These are phyloP conservation scores for Phaeodactylum tricornutum DNA, from an alignment of 108 stramenopile species.

Conservation along the genomic window DNA sequence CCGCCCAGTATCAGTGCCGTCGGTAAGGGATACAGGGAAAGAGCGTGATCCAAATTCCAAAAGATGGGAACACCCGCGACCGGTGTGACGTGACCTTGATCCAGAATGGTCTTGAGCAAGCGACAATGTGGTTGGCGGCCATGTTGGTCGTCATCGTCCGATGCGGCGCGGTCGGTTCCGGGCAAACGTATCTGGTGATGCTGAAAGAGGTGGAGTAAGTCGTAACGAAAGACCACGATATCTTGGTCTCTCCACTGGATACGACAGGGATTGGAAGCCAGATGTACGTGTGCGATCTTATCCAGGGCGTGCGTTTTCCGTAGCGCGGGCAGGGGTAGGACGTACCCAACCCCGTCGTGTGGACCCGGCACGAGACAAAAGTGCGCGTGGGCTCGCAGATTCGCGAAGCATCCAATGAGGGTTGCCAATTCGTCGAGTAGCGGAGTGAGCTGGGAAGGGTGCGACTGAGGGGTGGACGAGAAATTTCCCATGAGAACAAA, in stretches of 20 bases:
- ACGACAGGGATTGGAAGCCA: constrained; percentile 83
- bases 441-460: background rate
- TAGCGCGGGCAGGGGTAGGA: constrained; percentile 61
- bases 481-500: constrained; percentile 96
- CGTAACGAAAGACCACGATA: constrained; percentile 84
- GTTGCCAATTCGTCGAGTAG: constrained; percentile 37
- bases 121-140: background rate
- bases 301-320: constrained; percentile 36
- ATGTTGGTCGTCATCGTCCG: constrained; percentile 23
- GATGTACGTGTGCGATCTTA: constrained; percentile 17
- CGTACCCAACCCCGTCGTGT: constrained; percentile 54
- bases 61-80: constrained; percentile 57
- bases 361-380: constrained; percentile 91
- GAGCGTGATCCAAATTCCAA: constrained; percentile 87
- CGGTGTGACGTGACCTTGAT: constrained; percentile 90
- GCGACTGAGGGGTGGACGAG: constrained; percentile 8
- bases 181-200: constrained; percentile 56
- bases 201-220: constrained; percentile 73
- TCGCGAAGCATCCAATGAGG: constrained; percentile 46
- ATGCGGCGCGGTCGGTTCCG: constrained; percentile 13
- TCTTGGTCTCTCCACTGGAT: constrained; percentile 81
- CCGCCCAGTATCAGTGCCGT: constrained; percentile 69
- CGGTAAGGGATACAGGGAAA: constrained; percentile 88
- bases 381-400: constrained; percentile 41
- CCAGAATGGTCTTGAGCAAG: constrained; percentile 71